A percentile compares a stretch with the other conserved stretches of the same genome.
These are phyloP conservation scores for Pelargonium nanum DNA, from an alignment of 345 rosid species.

Conservation along the genomic window DNA sequence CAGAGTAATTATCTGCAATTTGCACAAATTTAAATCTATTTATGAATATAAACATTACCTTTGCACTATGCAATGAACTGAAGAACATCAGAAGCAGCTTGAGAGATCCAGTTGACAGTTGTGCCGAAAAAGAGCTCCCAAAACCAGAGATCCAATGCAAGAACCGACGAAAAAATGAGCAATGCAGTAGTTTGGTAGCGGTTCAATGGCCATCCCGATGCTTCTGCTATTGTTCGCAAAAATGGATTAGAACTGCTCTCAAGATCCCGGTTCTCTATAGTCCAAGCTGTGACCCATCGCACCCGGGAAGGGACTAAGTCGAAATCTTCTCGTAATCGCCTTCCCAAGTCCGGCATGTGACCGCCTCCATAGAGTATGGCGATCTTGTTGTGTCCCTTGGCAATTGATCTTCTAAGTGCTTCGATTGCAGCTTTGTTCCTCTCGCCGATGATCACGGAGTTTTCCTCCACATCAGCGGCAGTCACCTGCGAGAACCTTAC, in stretches of 20 bases:
- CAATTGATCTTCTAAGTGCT: constrained; percentile 51
- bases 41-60: too few species aligned
- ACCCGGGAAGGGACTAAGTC: constrained; percentile 55
- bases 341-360: constrained; percentile 94
- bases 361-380: constrained; percentile 91
- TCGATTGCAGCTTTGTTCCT: constrained; percentile 69
- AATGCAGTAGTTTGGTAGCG: constrained; percentile 80
- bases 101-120: constrained; percentile 46
- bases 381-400: constrained; percentile 58
- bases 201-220: constrained; percentile 76
- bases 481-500: constrained; percentile 69
- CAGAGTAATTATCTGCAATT: too few species aligned
- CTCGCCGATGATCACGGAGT: constrained; percentile 83
- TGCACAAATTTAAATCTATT: too few species aligned
- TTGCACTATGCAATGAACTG: constrained; percentile 30
- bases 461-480: constrained; percentile 63
- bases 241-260: constrained; percentile 47
- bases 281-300: constrained; percentile 92
- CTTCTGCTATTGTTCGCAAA: constrained; percentile 54
- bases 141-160: constrained; percentile 78
- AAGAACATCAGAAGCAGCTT: constrained; percentile 28
- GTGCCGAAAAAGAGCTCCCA: constrained; percentile 79
- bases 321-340: constrained; percentile 65
- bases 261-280: constrained; percentile 46
- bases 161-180: constrained; percentile 60